These are phyloP conservation scores for Tulasnella sp. DNA, from an alignment of 768 basidiomycete species.

Conservation along the genomic window DNA sequence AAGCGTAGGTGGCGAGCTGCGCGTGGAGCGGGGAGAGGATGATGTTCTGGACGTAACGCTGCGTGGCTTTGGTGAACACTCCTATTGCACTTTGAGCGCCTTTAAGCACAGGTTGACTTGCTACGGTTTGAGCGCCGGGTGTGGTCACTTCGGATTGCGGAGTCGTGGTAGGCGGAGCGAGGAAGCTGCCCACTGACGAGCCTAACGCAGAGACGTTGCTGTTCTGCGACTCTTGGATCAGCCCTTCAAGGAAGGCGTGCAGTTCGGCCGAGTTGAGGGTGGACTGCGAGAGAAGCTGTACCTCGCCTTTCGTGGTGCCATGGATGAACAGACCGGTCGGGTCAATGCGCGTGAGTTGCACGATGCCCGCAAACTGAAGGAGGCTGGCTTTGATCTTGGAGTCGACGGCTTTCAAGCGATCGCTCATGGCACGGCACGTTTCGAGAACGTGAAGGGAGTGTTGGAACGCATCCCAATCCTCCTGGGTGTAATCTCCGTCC, in stretches of 20 bases:
- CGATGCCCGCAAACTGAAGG: conserved; percentile 43
- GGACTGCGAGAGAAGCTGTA: conserved; percentile 70
- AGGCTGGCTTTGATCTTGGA: conserved; percentile 49
- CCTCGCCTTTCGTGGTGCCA: conserved; percentile 47
- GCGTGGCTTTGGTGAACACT: conserved; percentile 58
- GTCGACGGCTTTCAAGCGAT: conserved; percentile 61
- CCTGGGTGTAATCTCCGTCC: conserved; percentile 63
- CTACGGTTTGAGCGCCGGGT: neutral
- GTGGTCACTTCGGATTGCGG: neutral
- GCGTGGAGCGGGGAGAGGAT: conserved; percentile 73
- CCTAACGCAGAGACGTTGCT: neutral
- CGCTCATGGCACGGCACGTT: conserved; percentile 60
- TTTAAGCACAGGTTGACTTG: conserved; percentile 33
- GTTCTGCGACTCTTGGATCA: conserved; percentile 14
- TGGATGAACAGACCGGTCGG: conserved; percentile 44
- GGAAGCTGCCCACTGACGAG: neutral
- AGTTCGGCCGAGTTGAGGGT: conserved; percentile 73
- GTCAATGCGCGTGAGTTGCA: conserved; percentile 46
- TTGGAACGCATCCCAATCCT: conserved; percentile 87
- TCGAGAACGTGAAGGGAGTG: conserved; percentile 69
- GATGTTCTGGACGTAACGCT: conserved; percentile 65
- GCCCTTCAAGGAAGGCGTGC: conserved; percentile 42
- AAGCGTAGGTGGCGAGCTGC: conserved; percentile 60
- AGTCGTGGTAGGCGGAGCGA: neutral
- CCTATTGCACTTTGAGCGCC: conserved; percentile 45